phyloP scores from a whole-genome alignment of 805 yeast species.

The Monosporozyma siamensis region DNA sequence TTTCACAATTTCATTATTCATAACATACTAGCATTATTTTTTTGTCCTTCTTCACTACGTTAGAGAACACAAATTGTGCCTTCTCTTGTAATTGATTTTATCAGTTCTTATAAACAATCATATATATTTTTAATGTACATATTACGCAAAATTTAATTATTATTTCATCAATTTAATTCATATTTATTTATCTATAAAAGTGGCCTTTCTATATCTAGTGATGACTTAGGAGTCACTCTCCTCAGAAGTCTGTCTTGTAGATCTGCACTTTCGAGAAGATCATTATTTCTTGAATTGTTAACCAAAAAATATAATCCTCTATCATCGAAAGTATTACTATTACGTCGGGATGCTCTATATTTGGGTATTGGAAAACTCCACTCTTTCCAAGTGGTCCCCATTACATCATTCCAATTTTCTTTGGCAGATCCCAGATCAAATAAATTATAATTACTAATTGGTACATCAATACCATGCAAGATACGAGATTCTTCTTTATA shows the following conservation, averaged over 20 bases:
- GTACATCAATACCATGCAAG: constrained; percentile 24
- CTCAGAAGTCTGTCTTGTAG: constrained; percentile 25
- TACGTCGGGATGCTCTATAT: constrained; percentile 7
- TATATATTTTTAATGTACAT: neutral
- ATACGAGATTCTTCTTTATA: constrained; percentile 34
- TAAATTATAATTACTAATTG: constrained; percentile 45
- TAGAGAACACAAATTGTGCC: too few species aligned
- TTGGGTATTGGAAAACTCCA: constrained; percentile 62
- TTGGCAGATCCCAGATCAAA: constrained; percentile 58
- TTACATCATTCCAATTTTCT: constrained; percentile 55
- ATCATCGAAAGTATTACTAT: constrained; percentile 13
- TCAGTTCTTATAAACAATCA: neutral
- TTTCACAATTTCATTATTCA: neutral
- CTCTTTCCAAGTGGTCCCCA: constrained; percentile 58
- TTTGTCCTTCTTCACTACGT: too few species aligned
- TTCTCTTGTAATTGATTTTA: too few species aligned
- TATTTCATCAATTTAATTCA: too few species aligned
- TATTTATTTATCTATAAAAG: too few species aligned
- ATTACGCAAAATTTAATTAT: too few species aligned
- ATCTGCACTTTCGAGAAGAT: constrained; percentile 29
- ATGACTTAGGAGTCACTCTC: constrained; percentile 26
- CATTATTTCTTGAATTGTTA: constrained; percentile 32
- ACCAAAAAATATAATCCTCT: constrained; percentile 44
- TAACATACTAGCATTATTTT: neutral
- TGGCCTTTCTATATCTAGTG: constrained; percentile 13